Base-by-base conservation (phyloP, 2,329 filamentous ascomycete species). In the Didymella lethalis region DNA sequence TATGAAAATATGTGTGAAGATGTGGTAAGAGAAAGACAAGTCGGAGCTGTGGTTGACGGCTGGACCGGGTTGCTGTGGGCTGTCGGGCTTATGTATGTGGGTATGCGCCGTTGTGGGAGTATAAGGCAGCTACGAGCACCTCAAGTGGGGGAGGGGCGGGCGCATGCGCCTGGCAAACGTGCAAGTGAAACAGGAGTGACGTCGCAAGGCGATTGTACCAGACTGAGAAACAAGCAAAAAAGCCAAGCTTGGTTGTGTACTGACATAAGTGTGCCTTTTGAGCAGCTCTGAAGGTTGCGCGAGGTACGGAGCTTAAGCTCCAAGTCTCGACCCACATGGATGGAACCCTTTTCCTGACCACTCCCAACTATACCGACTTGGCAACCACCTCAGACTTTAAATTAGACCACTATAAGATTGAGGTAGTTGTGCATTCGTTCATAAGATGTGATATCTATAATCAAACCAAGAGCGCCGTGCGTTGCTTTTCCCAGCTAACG, bases 401-500 rank as follows among this genome's bases (percentile, higher is more conserved):
- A 29, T 46, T 3, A 31, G 16, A 29, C 20, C 6, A 6, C 12
- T 20, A 4, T 26, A 2, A 7, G 16, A 7, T 26, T 23, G 14
- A 34, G 32, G 40, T 32, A 46, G 31, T 7, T 11, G 11, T 50
- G 34, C 26, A 47, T 43, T 50, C 14, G 41, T 34, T 14, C 28
- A 18, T 26, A 25, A 32, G 12, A 40, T n/a, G 23, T 63, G 46
- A 64, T 66, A 59, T 64, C 52, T 54, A 57, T 57, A 20, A 41
- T 45, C 52, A 59, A 50, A n/a, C 60, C 51, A 34, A 62, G 59
- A 64, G 58, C 62, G 56, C 56, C 56, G 52, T 49, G 41, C 46
- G 57, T 62, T 66, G 65, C 66, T 66, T 70, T 70, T 68, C 41
- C 66, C 52, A 68, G 59, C 64, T 59, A 57, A 54, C 50, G 59